Evolutionary conservation across 768 basidiomycete species (phyloP), one percentile per base, ranked within the genome.

Genomic region (Boletus sp.): DNA sequence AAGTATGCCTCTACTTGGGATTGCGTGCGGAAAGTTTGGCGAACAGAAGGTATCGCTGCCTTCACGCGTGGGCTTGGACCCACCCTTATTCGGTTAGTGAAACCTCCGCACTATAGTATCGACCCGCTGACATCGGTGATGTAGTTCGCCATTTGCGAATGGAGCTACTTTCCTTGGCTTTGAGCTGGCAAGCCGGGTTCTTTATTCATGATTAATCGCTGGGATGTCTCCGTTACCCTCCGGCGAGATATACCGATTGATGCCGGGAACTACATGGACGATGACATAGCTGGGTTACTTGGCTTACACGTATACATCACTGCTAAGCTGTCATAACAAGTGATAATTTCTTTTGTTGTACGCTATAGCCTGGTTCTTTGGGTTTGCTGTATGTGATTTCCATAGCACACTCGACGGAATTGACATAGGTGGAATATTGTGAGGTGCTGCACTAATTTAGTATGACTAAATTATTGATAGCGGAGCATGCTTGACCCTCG

Each of bases 161-260:
- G 96, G 94, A 18, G 93, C 93, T 1, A 98, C 96, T 0, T 98
- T 98, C 81, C 83, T 96, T 55, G 94, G 92, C 1, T 98, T 94
- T 66, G 96, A 98, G 78, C 80, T 98, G 75, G 92, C 92, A 44
- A 93, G 85, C 74, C 82, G 94, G 46, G 60, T 84, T 42, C 74
- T 91, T 57, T 84, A 83, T 65, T 68, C 69, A 18, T 72, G 29
- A 65, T 51, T 10, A 15, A 57, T 47, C n/a, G 24, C 29, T 15
- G 33, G 24, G 47, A 50, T 24, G 4, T 36, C 37, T 35, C 47
- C 17, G n/a, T 12, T 29, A 17, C 40, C 24, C 5, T 45, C 42
- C 35, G 24, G 9, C 14, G 45, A 20, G 50, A 56, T 30, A 54
- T 29, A 40, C 49, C 39, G 14, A 28, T 48, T 39, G 41, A 50